Evolutionary conservation across 345 rosid species (phyloP).

Genomic region (Crucihimalaya himalaica): DNA sequence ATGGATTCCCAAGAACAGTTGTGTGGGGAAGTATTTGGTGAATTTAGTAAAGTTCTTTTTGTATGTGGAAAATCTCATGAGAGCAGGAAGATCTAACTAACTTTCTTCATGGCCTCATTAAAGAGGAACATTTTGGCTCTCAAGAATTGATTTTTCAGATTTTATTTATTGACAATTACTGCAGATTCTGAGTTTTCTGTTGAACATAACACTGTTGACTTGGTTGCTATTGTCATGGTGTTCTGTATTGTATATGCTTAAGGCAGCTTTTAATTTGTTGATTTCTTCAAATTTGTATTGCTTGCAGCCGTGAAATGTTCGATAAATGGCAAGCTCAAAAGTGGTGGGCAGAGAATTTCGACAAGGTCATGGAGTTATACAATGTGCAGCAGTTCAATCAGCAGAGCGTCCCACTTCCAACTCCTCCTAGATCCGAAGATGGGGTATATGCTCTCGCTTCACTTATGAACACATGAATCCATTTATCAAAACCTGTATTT

Average conservation of each 20-base stretch:
- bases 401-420: conserved; percentile 70
- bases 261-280: neutral
- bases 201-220: neutral
- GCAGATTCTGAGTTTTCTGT: neutral
- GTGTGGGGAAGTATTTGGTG: conserved; percentile 27
- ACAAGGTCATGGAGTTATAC: conserved; percentile 91
- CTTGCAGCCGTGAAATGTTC: conserved; percentile 86
- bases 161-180: neutral
- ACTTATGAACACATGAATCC: conserved; percentile 49
- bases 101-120: conserved; percentile 4
- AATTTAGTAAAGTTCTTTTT: conserved; percentile 19
- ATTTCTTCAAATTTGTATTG: conserved; percentile 17
- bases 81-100: neutral
- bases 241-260: conserved; percentile 1
- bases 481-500: conserved; percentile 53
- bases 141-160: neutral
- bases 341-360: conserved; percentile 96
- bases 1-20: conserved; percentile 25
- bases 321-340: conserved; percentile 97
- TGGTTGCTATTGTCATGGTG: neutral
- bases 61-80: conserved; percentile 13
- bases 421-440: conserved; percentile 71
- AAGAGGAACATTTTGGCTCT: conserved; percentile 6
- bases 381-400: conserved; percentile 79
- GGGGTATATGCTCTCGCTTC: conserved; percentile 50